These are phyloP conservation scores for Aspergillus haitiensis DNA, from an alignment of 495 filamentous ascomycete species.

Conservation along the genomic window DNA sequence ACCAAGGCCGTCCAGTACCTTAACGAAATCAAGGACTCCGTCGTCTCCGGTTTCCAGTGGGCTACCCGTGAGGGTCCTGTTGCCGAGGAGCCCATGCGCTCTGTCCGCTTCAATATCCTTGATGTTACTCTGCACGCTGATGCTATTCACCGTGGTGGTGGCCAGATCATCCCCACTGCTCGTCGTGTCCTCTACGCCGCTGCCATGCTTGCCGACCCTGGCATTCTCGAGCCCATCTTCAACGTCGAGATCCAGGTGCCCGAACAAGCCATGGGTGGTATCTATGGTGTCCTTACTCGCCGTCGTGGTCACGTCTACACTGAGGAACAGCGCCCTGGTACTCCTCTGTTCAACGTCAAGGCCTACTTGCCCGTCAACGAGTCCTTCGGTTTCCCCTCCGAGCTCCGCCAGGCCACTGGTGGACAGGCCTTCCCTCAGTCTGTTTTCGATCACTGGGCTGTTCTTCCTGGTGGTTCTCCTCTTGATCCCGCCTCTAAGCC, in stretches of 20 bases:
- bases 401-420: constrained; percentile 89
- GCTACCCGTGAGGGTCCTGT: constrained; percentile 96
- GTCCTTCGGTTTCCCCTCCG: constrained; percentile 99
- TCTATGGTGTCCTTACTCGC: constrained; percentile 99
- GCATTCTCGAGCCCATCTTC: constrained; percentile 95
- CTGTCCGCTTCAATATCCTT: constrained; percentile 96
- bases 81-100: constrained; percentile 97
- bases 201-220: constrained; percentile 84
- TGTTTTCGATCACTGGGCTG: constrained; percentile 98
- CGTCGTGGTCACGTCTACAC: constrained; percentile 97
- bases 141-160: constrained; percentile 99
- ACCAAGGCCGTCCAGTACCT: constrained; percentile 99
- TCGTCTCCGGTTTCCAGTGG: constrained; percentile 99
- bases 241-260: constrained; percentile 99
- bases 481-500: constrained; percentile 83
- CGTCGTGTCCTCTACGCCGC: constrained; percentile 97
- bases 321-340: constrained; percentile 97
- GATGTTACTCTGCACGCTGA: constrained; percentile 99
- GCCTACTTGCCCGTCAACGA: constrained; percentile 99
- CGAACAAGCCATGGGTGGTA: constrained; percentile 98
- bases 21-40: constrained; percentile 99
- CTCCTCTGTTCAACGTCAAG: constrained; percentile 99
- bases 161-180: constrained; percentile 96
- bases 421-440: constrained; percentile 98
- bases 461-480: constrained; percentile 90